Conservation (phyloP, 179 eudicot genomes). For the Silene noctiflora region DNA sequence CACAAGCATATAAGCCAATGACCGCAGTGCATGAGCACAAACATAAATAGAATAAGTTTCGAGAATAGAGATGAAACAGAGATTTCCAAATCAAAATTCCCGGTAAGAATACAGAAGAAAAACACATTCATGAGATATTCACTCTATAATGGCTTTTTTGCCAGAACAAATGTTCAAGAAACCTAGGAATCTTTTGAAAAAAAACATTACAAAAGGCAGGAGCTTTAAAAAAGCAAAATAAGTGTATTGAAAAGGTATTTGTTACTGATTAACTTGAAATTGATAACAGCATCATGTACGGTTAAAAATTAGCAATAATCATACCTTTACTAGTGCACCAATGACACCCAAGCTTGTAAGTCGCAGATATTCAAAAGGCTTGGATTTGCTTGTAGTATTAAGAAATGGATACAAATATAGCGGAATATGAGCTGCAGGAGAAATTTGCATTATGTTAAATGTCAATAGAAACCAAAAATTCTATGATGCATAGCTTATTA, state of each 20-base stretch:
- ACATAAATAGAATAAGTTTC: not conserved
- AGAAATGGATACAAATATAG: slow-evolving; percentile 90
- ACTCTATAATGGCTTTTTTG: not conserved
- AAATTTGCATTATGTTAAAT: not conserved
- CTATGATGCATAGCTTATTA: slow-evolving; percentile 2
- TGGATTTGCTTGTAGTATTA: slow-evolving; percentile 89
- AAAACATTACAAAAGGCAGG: not conserved
- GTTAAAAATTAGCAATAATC: not conserved
- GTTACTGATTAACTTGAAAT: not conserved
- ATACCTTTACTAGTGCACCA: slow-evolving; percentile 95
- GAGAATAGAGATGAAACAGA: not conserved
- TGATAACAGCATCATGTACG: not conserved
- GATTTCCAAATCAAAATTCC: slow-evolving; percentile 1
- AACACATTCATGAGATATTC: not conserved
- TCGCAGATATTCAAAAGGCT: slow-evolving; percentile 96
- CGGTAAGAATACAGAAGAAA: not conserved
- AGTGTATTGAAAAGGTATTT: not conserved
- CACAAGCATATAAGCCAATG: not conserved
- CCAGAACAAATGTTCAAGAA: not conserved
- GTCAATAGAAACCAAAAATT: not conserved
- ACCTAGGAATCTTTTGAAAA: not conserved
- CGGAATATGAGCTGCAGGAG: slow-evolving; percentile 90
- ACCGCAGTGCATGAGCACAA: not conserved
- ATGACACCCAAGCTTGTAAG: slow-evolving; percentile 94
- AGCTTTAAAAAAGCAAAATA: not conserved